phyloP scores from a whole-genome alignment of 768 basidiomycete species.

The Crassisporium funariophilum region DNA sequence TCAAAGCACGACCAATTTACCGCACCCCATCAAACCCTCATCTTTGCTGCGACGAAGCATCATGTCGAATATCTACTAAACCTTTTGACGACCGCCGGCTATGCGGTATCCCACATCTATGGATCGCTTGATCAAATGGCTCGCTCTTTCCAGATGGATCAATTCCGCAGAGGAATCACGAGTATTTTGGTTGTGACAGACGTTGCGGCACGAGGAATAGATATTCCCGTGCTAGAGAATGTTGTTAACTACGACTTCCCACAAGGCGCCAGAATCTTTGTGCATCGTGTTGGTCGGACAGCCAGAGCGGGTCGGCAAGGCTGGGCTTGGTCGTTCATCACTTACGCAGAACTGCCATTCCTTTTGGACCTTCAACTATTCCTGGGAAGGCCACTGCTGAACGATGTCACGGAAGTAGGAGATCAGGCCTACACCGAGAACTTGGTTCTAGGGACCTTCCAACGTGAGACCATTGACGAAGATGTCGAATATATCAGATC shows the following conservation, averaged over 20 bases:
- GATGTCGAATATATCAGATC: constrained; percentile 80
- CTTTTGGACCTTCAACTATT: constrained; percentile 93
- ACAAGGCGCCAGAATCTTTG: constrained; percentile 88
- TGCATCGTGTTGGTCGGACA: constrained; percentile 96
- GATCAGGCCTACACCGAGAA: constrained; percentile 70
- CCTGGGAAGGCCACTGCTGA: constrained; percentile 75
- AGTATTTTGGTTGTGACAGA: constrained; percentile 95
- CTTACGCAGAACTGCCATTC: constrained; percentile 83
- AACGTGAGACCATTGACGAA: constrained; percentile 76
- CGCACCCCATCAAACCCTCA: constrained; percentile 86
- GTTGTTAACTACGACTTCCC: constrained; percentile 99
- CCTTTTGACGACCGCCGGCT: constrained; percentile 79
- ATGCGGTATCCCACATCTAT: constrained; percentile 91
- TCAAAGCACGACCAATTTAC: constrained; percentile 54
- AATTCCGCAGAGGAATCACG: constrained; percentile 79
- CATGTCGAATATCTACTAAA: constrained; percentile 93
- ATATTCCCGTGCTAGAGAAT: constrained; percentile 94
- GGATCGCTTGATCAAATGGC: constrained; percentile 93
- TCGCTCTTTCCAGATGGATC: constrained; percentile 86
- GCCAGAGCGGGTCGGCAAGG: constrained; percentile 94
- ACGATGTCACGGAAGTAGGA: constrained; percentile 47
- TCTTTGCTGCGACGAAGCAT: constrained; percentile 97
- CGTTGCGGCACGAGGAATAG: constrained; percentile 96
- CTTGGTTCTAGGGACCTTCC: constrained; percentile 81
- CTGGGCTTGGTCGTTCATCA: constrained; percentile 96